These are phyloP conservation scores for Escallonia herrerae DNA, from an alignment of 129 eudicot species.

Conservation along the genomic window DNA sequence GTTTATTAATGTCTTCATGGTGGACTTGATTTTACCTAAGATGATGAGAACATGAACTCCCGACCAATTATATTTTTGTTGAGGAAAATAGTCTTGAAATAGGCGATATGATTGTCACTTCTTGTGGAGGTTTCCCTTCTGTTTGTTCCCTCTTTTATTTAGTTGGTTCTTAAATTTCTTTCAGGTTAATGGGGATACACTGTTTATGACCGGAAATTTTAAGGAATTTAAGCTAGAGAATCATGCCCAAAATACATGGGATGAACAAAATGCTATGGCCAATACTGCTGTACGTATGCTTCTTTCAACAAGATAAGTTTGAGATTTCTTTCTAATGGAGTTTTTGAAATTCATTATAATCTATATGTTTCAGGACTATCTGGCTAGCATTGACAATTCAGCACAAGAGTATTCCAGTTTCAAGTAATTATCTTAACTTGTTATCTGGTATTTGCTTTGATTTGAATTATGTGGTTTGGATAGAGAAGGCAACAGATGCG, in stretches of 20 bases:
- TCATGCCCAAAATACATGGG: conserved; percentile 54
- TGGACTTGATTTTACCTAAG: too few relatives aligned
- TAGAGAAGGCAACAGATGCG: too few relatives aligned
- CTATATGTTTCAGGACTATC: conserved; percentile 57
- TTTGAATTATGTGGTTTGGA: not conserved
- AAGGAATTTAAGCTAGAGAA: conserved; percentile 80
- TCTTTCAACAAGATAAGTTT: not conserved
- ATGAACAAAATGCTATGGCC: conserved; percentile 59
- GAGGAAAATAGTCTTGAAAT: too few relatives aligned
- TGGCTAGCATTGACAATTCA: conserved; percentile 52
- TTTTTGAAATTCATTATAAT: conserved; percentile 8
- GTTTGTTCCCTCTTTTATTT: not conserved
- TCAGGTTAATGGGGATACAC: conserved; percentile 89
- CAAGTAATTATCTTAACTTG: conserved; percentile 41
- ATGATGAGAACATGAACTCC: too few relatives aligned
- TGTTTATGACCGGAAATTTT: conserved; percentile 70
- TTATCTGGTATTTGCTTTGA: not conserved
- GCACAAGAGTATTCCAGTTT: conserved; percentile 39
- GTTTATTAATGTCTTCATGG: too few relatives aligned
- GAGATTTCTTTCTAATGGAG: not conserved
- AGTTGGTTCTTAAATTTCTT: conserved; percentile 6
- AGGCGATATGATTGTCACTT: too few relatives aligned
- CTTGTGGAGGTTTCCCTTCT: too few relatives aligned
- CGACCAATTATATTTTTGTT: too few relatives aligned
- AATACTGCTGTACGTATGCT: conserved; percentile 69